Evolutionary conservation across 225 moss, liverwort and hornwort genomes (phyloP).

Genomic region (Lunularia cruciata): DNA sequence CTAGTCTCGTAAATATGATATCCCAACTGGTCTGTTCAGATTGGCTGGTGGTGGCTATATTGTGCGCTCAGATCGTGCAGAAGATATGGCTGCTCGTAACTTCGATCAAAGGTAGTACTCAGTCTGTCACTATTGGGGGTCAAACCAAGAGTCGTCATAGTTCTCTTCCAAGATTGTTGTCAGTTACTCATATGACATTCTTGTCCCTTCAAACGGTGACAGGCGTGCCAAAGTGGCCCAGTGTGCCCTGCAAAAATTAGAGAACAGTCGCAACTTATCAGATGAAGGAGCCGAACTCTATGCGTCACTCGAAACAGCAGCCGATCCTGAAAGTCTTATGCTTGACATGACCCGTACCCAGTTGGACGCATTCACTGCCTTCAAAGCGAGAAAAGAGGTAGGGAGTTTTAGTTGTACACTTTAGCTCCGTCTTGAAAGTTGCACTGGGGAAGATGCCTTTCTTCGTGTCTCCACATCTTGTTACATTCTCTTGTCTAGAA

Average conservation of each 20-base stretch:
- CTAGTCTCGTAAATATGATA: neutral
- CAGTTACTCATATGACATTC: too few relatives aligned
- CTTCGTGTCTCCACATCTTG: too few relatives aligned
- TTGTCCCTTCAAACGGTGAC: neutral
- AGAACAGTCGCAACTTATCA: neutral
- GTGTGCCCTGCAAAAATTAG: conserved; percentile 28
- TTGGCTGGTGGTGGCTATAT: conserved; percentile 16
- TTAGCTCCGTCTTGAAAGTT: neutral
- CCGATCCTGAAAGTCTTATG: conserved; percentile 41
- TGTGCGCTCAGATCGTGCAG: conserved; percentile 22
- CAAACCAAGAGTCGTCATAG: neutral
- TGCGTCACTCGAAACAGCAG: conserved; percentile 27
- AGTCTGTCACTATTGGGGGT: neutral
- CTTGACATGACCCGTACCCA: conserved; percentile 37
- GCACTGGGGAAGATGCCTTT: neutral
- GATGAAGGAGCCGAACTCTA: conserved; percentile 34
- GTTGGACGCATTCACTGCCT: conserved; percentile 30
- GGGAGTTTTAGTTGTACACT: neutral
- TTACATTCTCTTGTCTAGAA: neutral
- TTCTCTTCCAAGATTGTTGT: neutral
- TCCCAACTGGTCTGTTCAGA: conserved; percentile 2
- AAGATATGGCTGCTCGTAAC: conserved; percentile 14
- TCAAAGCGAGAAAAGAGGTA: conserved; percentile 38
- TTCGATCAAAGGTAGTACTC: conserved; percentile 16
- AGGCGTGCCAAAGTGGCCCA: conserved; percentile 39